Percentiles rank a stretch among this genome's conserved stretches.
Conservation (phyloP, 176 grass and related monocot species). For the Microstegium vimineum region DNA sequence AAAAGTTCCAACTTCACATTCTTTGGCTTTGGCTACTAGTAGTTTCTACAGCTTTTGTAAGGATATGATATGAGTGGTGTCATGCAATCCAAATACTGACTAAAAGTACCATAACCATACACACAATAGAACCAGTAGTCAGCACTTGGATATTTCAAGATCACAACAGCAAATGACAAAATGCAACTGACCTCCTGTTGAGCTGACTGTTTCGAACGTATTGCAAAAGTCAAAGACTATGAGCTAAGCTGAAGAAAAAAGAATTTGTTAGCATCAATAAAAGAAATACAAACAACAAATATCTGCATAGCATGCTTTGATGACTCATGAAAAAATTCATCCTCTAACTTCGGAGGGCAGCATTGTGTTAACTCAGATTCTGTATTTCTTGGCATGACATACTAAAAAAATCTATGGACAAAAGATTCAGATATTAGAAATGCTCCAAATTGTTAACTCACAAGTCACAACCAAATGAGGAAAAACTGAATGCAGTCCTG, state of each 20-base stretch:
- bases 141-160: background rate
- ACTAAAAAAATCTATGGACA: too few relatives aligned
- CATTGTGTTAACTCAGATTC: background rate
- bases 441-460: too few relatives aligned
- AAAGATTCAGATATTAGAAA: too few relatives aligned
- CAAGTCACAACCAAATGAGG: too few relatives aligned
- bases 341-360: conserved; percentile 60
- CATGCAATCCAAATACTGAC: background rate
- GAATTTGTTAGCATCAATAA: conserved; percentile 1
- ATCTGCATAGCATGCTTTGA: background rate
- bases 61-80: background rate
- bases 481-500: too few relatives aligned
- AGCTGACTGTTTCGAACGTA: conserved; percentile 45
- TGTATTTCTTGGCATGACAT: too few relatives aligned
- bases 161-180: background rate
- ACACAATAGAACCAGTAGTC: background rate
- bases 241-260: conserved; percentile 62
- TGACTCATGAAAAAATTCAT: conserved; percentile 81
- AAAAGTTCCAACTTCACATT: background rate
- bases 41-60: background rate
- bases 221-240: conserved; percentile 73
- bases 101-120: too few relatives aligned
- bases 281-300: background rate
- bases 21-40: background rate
- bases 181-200: conserved; percentile 55